These are phyloP conservation scores for Phytophthora citrophthora DNA, from an alignment of 352 stramenopile species.

Conservation along the genomic window DNA sequence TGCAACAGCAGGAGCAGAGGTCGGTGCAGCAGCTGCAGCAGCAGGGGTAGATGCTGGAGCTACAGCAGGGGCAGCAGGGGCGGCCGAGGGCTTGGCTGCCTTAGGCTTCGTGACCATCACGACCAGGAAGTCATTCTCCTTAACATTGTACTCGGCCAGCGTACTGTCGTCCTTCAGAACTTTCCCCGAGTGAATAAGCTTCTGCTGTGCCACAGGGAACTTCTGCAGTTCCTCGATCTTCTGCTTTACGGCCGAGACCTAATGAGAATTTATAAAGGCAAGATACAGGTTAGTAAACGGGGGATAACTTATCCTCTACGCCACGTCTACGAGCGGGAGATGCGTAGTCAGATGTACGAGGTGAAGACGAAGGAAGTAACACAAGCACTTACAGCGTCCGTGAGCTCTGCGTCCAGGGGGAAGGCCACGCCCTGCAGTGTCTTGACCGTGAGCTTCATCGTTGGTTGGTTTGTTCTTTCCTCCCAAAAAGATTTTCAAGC, in stretches of 20 bases:
- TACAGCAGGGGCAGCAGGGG: slow-evolving; percentile 38
- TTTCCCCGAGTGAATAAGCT: slow-evolving; percentile 90
- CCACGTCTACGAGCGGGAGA: not conserved
- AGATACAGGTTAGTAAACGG: slow-evolving; percentile 8
- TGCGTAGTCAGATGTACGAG: not conserved
- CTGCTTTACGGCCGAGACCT: slow-evolving; percentile 80
- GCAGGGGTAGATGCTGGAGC: slow-evolving; percentile 38
- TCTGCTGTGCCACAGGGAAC: slow-evolving; percentile 78
- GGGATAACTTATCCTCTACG: slow-evolving; percentile 6
- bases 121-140: slow-evolving; percentile 90
- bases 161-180: slow-evolving; percentile 88
- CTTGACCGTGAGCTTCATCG: slow-evolving; percentile 90
- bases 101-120: slow-evolving; percentile 92
- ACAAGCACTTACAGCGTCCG: slow-evolving; percentile 62
- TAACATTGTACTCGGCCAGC: slow-evolving; percentile 84
- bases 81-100: slow-evolving; percentile 49
- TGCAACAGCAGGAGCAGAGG: slow-evolving; percentile 22
- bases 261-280: slow-evolving; percentile 4
- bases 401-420: slow-evolving; percentile 71
- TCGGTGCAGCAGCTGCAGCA: slow-evolving; percentile 16
- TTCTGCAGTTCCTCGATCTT: slow-evolving; percentile 82
- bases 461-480: slow-evolving; percentile 17
- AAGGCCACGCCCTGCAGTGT: slow-evolving; percentile 87
- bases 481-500: slow-evolving; percentile 25
- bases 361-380: not conserved